These are phyloP conservation scores for Camelina laxa DNA, from an alignment of 345 rosid genomes.

Conservation along the genomic window DNA sequence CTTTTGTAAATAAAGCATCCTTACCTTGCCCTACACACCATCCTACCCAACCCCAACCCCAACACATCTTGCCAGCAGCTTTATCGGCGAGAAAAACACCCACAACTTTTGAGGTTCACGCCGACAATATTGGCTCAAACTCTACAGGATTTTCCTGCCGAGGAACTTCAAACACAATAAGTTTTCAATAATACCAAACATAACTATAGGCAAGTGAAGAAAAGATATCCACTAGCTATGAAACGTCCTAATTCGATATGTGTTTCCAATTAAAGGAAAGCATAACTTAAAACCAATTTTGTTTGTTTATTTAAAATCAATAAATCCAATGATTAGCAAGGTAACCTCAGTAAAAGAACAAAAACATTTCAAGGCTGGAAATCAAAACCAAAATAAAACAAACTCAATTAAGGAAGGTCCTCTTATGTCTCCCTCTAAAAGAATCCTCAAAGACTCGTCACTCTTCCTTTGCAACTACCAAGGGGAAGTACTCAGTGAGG, in stretches of 20 bases:
- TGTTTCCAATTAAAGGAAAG: not conserved
- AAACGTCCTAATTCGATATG: not conserved
- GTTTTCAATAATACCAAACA: not conserved
- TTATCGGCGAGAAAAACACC: constrained; percentile 36
- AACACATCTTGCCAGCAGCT: constrained; percentile 45
- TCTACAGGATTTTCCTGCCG: constrained; percentile 44
- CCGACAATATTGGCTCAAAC: constrained; percentile 44
- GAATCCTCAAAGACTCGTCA: not conserved
- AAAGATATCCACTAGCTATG: constrained; percentile 10
- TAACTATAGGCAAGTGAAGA: not conserved
- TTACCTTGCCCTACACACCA: constrained; percentile 52
- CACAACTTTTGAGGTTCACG: constrained; percentile 40
- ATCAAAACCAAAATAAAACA: not conserved
- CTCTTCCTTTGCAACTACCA: not conserved
- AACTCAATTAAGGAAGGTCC: not conserved
- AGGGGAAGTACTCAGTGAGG: not conserved
- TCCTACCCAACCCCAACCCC: constrained; percentile 53
- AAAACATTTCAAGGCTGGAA: not conserved
- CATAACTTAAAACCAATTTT: not conserved
- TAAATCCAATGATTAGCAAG: not conserved
- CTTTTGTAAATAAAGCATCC: constrained; percentile 22
- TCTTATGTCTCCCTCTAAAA: not conserved
- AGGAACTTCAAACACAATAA: constrained; percentile 41
- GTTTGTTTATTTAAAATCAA: no score
- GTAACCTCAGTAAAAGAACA: not conserved